These are phyloP conservation scores for Actinomortierella wolfii DNA, from an alignment of 371 early-diverging fungal species.

Conservation along the genomic window DNA sequence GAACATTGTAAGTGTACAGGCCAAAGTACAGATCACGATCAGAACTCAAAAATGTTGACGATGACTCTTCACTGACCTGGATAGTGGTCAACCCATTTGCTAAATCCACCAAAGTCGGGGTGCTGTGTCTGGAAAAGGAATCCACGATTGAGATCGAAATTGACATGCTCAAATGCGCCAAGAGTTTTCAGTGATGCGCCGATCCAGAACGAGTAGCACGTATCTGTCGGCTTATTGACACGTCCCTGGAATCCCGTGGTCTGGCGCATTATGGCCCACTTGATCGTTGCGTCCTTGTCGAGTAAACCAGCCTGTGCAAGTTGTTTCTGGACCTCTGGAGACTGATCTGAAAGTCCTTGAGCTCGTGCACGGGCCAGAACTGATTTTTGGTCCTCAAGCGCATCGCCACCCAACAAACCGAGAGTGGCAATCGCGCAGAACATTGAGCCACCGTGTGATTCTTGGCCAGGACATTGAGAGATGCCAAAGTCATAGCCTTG, in stretches of 20 bases:
- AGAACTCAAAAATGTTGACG: too few species aligned
- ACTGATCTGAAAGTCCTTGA: neutral
- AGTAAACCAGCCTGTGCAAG: slow-evolving; percentile 53
- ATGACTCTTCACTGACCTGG: slow-evolving; percentile 56
- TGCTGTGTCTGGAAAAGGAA: slow-evolving; percentile 71
- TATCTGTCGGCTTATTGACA: slow-evolving; percentile 89
- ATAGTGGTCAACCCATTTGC: slow-evolving; percentile 66
- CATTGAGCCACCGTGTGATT: slow-evolving; percentile 93
- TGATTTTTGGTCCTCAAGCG: slow-evolving; percentile 18
- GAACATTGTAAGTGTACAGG: neutral
- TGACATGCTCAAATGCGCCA: slow-evolving; percentile 66
- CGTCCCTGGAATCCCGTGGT: slow-evolving; percentile 92
- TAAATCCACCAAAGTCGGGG: slow-evolving; percentile 74
- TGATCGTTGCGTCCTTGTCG: slow-evolving; percentile 61
- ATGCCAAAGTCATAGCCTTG: slow-evolving; percentile 85
- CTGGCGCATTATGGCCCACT: slow-evolving; percentile 85
- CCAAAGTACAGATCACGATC: neutral
- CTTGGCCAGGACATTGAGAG: slow-evolving; percentile 77
- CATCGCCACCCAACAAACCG: slow-evolving; percentile 67
- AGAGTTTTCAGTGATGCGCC: slow-evolving; percentile 82
- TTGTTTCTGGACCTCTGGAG: slow-evolving; percentile 16
- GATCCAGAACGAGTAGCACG: slow-evolving; percentile 99
- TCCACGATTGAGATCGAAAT: slow-evolving; percentile 52
- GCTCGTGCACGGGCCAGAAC: slow-evolving; percentile 15
- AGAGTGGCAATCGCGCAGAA: slow-evolving; percentile 92